phyloP scores from a whole-genome alignment of 2,329 filamentous ascomycete species.

The Aphanoascus verrucosus region DNA sequence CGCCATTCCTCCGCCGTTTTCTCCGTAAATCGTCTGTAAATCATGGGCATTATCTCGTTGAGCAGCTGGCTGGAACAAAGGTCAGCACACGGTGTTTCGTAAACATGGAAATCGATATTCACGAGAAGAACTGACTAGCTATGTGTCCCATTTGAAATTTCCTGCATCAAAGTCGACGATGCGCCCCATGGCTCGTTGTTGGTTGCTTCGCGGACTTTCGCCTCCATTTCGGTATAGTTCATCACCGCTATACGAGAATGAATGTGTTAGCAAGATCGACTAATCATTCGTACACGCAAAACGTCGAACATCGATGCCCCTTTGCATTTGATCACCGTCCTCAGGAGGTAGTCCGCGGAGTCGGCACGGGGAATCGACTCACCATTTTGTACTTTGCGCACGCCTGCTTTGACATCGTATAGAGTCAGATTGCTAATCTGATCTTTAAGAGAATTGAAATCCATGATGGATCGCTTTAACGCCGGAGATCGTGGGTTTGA shows the following conservation, averaged over 20 bases:
- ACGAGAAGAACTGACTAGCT: conserved; percentile 66
- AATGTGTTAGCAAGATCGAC: conserved; percentile 8
- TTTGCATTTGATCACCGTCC: not conserved
- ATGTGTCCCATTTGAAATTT: conserved; percentile 95
- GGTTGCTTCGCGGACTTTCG: conserved; percentile 82
- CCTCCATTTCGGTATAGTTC: conserved; percentile 95
- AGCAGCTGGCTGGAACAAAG: conserved; percentile 64
- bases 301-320: not conserved
- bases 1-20: conserved; percentile 98
- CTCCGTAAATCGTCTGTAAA: conserved; percentile 97
- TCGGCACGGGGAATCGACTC: conserved; percentile 15
- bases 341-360: not conserved
- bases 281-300: not conserved
- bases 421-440: conserved; percentile 84
- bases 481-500: not conserved
- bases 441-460: conserved; percentile 73
- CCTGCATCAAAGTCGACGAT: conserved; percentile 78
- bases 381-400: conserved; percentile 97
- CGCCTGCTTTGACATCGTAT: conserved; percentile 90
- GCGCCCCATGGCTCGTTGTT: conserved; percentile 98
- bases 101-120: not conserved
- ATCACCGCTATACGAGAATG: conserved; percentile 62
- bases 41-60: conserved; percentile 99
- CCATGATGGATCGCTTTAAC: conserved; percentile 48
- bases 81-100: conserved; percentile 10